Evolutionary conservation across 2,329 filamentous ascomycete genomes (phyloP), one percentile per base, ranked within the genome.

Genomic region (Pleomassaria siparia): DNA sequence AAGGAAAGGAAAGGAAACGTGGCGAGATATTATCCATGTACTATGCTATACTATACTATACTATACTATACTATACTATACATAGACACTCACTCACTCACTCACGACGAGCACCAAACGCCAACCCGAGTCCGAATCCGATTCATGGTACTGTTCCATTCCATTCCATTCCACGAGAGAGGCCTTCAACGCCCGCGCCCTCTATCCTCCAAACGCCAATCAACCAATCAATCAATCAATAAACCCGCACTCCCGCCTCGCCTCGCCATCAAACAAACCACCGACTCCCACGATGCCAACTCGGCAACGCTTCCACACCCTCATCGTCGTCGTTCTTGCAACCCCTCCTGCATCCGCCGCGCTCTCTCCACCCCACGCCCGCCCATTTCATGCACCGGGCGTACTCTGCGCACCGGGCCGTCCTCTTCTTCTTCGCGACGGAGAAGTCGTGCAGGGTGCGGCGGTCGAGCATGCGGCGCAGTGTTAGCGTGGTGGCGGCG

Each of bases 341-440:
- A 0, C 64, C 64, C 13, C 63, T 49, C 33, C 64, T 56, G 40
- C 66, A 68, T 0, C 63, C 66, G 8, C 64, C 66, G 11, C 53
- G 60, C 36, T 61, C 58, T 16, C 62, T 53, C 65, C 65, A 69
- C 9, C 42, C 54, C 24, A 54, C 55, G 2, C 60, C 63, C 3
- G 59, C 63, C 66, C 66, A 69, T 43, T 67, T 67, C 59, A 60
- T 66, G 29, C 66, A 69, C 10, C 63, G 55, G 15, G 64, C 63
- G 43, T 66, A 67, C 33, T 68, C 63, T 6, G 60, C 62, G 42
- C 66, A 69, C 8, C 52, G 46, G 0, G 42, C 55, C 2, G 41
- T 37, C 18, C 60, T 51, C 32, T 42, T 49, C 33, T 63, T 62
- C 45, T 66, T 67, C 2, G 42, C 37, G 1, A 54, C 26, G 2